Evolutionary conservation across 192 early-diverging fungal species (phyloP), one percentile per base, ranked within the genome.

Genomic region (Obelidium mucronatum): DNA sequence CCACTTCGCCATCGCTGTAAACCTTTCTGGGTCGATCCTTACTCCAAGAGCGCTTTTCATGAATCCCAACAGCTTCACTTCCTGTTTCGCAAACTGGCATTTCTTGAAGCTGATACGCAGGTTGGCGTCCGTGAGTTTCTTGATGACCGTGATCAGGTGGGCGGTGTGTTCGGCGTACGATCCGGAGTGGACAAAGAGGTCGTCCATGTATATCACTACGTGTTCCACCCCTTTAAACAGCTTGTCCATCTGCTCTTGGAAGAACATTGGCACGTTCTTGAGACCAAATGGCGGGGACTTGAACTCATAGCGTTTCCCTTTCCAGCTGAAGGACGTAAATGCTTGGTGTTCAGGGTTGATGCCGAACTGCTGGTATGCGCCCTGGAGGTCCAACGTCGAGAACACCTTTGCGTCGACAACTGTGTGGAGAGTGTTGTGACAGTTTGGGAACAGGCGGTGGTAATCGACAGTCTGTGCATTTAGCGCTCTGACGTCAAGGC

Each of bases 31-130:
- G 61, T 63, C 61, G 30, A 63, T 63, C 3, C 61, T 4, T 5
- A 63, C 17, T 15, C 61, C 61, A 36, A 8, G 3, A 11, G 36
- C 30, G 24, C 30, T 34, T 34, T 63, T 63, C 33, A 63, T 39
- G 61, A 63, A 63, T 63, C 61, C 36, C 6, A 63, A 34, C 5
- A 63, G 61, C 24, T 63, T 36, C n/a, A 63, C 36, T 63, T 63
- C 61, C 26, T 17, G 3, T 15, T 24, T 15, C 3, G n/a, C 61
- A 36, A 63, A 36, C n/a, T 17, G 31, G 61, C 35, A 35, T 31
- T 63, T 63, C n/a, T 5, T 28, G 5, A 22, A 15, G 8, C 6
- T 34, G 61, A 63, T 63, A 34, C 61, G 61, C 5, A 63, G 61
- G 24, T 63, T 30, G 30, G 61, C 61, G 31, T 15, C 8, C 3